phyloP scores from a whole-genome alignment of 768 basidiomycete genomes.

The Gloeostereum incarnatum region DNA sequence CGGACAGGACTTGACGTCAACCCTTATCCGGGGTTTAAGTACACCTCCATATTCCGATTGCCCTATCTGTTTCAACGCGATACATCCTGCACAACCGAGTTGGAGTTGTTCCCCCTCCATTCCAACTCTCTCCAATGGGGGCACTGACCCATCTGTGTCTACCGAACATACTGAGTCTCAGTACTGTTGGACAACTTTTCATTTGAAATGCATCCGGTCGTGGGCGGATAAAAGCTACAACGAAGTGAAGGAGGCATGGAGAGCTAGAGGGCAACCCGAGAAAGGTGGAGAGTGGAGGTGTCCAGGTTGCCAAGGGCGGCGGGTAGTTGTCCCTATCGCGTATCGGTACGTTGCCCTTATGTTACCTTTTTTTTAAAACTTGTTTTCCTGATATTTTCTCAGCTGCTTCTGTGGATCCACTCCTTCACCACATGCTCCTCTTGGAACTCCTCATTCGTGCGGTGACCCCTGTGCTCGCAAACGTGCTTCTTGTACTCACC shows the following conservation, averaged over 20 bases:
- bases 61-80: constrained; percentile 72
- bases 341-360: constrained; percentile 45
- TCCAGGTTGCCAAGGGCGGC: constrained; percentile 82
- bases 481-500: constrained; percentile 61
- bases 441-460: constrained; percentile 73
- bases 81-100: constrained; percentile 70
- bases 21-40: constrained; percentile 54
- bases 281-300: constrained; percentile 82
- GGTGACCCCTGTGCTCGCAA: constrained; percentile 56
- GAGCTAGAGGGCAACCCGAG: constrained; percentile 52
- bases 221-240: constrained; percentile 85
- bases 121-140: constrained; percentile 24
- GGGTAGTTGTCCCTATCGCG: constrained; percentile 52
- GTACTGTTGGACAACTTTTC: constrained; percentile 88
- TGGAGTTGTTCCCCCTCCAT: constrained; percentile 80
- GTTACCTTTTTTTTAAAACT: background rate
- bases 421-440: constrained; percentile 61
- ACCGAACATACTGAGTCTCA: constrained; percentile 23
- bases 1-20: constrained; percentile 66
- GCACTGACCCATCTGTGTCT: constrained; percentile 16
- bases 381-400: constrained; percentile 10
- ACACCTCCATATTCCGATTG: constrained; percentile 72
- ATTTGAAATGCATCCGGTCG: constrained; percentile 78
- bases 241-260: constrained; percentile 64
- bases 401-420: constrained; percentile 82